Conservation (phyloP, 495 filamentous ascomycete genomes). For the Aspergillus sclerotiicarbonarius region DNA sequence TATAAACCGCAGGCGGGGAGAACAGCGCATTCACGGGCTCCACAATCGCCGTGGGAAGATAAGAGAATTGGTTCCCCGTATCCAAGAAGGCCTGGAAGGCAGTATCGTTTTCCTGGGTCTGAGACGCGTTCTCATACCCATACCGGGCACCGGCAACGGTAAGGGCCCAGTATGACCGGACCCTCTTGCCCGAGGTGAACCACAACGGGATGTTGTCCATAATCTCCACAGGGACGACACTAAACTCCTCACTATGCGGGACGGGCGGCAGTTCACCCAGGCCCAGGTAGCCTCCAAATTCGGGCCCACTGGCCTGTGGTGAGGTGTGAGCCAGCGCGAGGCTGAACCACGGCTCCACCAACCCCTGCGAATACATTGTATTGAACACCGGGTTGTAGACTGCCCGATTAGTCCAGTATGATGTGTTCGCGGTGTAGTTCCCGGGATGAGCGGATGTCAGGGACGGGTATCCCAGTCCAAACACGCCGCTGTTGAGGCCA, state of each 20-base stretch:
- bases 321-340: slow-evolving; percentile 30
- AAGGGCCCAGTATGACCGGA: slow-evolving; percentile 27
- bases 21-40: slow-evolving; percentile 58
- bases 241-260: slow-evolving; percentile 15
- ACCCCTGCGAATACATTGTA: slow-evolving; percentile 52
- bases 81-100: slow-evolving; percentile 58
- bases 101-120: slow-evolving; percentile 15
- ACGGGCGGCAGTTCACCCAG: slow-evolving; percentile 29
- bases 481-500: slow-evolving; percentile 46
- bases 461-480: slow-evolving; percentile 61
- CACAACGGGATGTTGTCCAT: slow-evolving; percentile 16
- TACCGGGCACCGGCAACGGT: slow-evolving; percentile 21
- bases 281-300: slow-evolving; percentile 28
- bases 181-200: slow-evolving; percentile 13
- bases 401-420: slow-evolving; percentile 25
- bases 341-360: slow-evolving; percentile 55
- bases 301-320: slow-evolving; percentile 12
- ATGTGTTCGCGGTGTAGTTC: slow-evolving; percentile 29
- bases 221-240: slow-evolving; percentile 25
- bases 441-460: slow-evolving; percentile 35
- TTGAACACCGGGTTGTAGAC: slow-evolving; percentile 58
- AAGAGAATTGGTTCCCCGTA: slow-evolving; percentile 65
- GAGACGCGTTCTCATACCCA: slow-evolving; percentile 6
- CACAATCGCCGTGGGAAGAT: slow-evolving; percentile 56
- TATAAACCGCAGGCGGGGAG: slow-evolving; percentile 48